Percentiles rank a stretch among this genome's conserved stretches.
Conservation (phyloP, 2,329 filamentous ascomycete species). For the Diaporthe vaccinii region DNA sequence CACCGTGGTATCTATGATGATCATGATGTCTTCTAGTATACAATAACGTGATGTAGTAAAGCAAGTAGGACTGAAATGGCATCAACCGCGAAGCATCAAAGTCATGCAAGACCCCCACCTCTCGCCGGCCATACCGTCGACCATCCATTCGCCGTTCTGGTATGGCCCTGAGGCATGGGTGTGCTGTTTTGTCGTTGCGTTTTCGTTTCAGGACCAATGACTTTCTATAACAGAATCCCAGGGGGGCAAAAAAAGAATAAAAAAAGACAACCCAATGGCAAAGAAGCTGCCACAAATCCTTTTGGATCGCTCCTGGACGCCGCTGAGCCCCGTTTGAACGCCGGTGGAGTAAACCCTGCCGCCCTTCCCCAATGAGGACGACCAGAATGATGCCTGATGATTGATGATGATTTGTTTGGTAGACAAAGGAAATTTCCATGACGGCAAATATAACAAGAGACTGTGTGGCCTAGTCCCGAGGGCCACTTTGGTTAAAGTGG, state of each 20-base stretch:
- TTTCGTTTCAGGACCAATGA: conserved; percentile 19
- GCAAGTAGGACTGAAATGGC: conserved; percentile 19
- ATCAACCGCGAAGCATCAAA: conserved; percentile 26
- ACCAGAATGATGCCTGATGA: neutral
- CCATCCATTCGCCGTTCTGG: neutral
- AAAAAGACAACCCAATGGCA: conserved; percentile 35
- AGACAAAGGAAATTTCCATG: conserved; percentile 26
- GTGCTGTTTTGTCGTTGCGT: conserved; percentile 24
- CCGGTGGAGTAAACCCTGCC: conserved; percentile 10
- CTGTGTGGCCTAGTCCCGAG: neutral
- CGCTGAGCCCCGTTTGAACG: conserved; percentile 23
- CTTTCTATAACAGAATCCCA: conserved; percentile 21
- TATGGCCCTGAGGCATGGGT: neutral
- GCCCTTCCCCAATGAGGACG: neutral
- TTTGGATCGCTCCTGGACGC: conserved; percentile 28
- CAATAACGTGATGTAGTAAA: conserved; percentile 30
- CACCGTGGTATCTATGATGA: conserved; percentile 36
- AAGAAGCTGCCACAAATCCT: conserved; percentile 16
- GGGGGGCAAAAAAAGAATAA: conserved; percentile 13
- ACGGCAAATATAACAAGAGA: conserved; percentile 18
- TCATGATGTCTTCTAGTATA: conserved; percentile 36
- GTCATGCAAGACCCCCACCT: conserved; percentile 11
- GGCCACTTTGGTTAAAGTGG: conserved; percentile 26
- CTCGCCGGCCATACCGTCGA: neutral
- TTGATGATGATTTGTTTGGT: conserved; percentile 18